Base-by-base conservation (phyloP, 2,329 filamentous ascomycete genomes). In the Fusarium compactum region DNA sequence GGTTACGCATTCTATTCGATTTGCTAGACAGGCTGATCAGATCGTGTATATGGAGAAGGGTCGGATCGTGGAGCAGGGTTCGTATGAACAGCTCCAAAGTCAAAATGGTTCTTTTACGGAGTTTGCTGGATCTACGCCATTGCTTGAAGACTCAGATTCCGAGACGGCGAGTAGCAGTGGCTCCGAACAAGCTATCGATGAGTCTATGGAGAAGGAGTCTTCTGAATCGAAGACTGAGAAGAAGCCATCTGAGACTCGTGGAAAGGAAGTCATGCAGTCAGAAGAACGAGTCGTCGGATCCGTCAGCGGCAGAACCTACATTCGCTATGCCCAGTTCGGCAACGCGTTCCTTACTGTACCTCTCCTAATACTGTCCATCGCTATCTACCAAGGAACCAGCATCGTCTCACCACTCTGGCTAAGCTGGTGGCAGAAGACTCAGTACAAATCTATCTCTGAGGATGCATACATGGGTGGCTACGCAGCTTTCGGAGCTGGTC, bases 401-500 rank as follows among this genome's bases (percentile, higher is more conserved):
- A 52, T 69, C 3, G 65, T 69, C 4, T 69, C 65, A 4, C 65
- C 65, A 0, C 65, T 69, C 0, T 69, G 65, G 65, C 41, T 69
- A 1, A 66, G 65, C 41, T 69, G 65, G 65, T 69, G 65, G 65
- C 65, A 69, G 4, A 50, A 61, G 20, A 66, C 20, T 1, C 32
- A 69, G 14, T 69, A 69, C 22, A 3, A 10, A 5, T 32, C 40
- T 2, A 69, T 69, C 3, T 53, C 65, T 0, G 50, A 69, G 3
- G 60, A 48, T 12, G 60, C 45, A 14, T 69, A 69, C 41, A 69
- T 69, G 65, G 65, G 65, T 25, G 65, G 65, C 2, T 69, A 52
- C 14, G 65, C 65, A 2, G 65, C 65, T 0, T 69, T 60, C 2
- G 65, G 65, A 6, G 62, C 56, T 7, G 65, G 65, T 1, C 65